phyloP scores from a whole-genome alignment of 163 green algal genomes.

The Chlamydomonas reinhardtii region DNA sequence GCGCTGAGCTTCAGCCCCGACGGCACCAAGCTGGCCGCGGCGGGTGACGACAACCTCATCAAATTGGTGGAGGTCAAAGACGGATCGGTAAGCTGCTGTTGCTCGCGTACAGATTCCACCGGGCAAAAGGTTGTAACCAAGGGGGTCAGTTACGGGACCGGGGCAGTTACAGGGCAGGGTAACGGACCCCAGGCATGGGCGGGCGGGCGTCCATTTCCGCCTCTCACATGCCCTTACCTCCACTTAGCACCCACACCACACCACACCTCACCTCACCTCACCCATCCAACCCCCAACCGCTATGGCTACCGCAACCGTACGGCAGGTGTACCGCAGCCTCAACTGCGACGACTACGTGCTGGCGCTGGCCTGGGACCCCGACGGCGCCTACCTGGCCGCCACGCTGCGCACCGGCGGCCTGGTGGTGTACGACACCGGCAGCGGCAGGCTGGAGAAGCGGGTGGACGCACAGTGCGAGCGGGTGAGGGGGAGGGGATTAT shows the following conservation, averaged over 20 bases:
- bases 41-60: constrained; percentile 85
- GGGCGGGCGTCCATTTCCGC: too few relatives aligned
- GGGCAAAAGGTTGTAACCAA: too few relatives aligned
- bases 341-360: constrained; percentile 67
- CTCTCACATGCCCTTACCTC: too few relatives aligned
- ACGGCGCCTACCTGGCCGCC: constrained; percentile 78
- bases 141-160: neutral
- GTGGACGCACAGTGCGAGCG: constrained; percentile 16
- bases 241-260: too few relatives aligned
- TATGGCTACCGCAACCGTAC: too few relatives aligned
- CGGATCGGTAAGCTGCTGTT: constrained; percentile 46
- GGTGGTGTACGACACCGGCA: constrained; percentile 69
- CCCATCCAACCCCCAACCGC: too few relatives aligned
- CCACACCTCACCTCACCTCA: too few relatives aligned
- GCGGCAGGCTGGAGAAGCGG: constrained; percentile 45
- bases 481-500: neutral
- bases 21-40: constrained; percentile 77
- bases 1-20: constrained; percentile 74
- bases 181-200: too few relatives aligned
- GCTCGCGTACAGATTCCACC: too few relatives aligned
- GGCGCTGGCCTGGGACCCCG: constrained; percentile 86
- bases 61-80: constrained; percentile 79
- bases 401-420: constrained; percentile 68
- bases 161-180: neutral
- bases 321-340: constrained; percentile 60